Evolutionary conservation across 1,284 basidiomycete species (phyloP), one percentile per base, ranked within the genome.

Genomic region (Inonotus obliquus): DNA sequence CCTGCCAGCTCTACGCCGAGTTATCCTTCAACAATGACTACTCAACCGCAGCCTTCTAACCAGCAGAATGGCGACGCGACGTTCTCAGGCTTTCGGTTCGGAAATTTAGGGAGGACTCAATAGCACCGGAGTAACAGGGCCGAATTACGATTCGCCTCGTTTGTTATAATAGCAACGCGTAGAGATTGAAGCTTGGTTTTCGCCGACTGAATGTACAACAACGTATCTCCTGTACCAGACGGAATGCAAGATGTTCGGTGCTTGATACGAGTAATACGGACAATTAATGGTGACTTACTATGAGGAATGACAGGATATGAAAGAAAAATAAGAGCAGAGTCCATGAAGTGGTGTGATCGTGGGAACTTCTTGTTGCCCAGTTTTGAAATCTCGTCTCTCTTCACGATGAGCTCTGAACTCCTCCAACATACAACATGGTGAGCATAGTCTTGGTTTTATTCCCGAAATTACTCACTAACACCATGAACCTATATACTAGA

Each of bases 401-500:
- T 44, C n/a, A 9, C 52, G 11, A 38, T 45, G 2, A n/a, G 32
- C 39, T 27, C n/a, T 27, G 29, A 32, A 44, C 51, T 6, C 14
- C 49, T 48, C 10, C 49, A 13, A 2, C 11, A 27, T 13, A 27
- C 27, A 35, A 29, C 51, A 52, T 52, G 51, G 51, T 52, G 19
- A 52, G 51, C 9, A 9, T 52, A 32, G 13, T 27, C 7, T 4
- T 1, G 11, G 27, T 17, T n/a, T 19, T 25, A 49, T 25, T 17
- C 27, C 7, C 25, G 17, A 7, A 17, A 4, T 9, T 27, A 29
- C n/a, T 17, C 35, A 49, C 13, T 4, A 1, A 52, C 17, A n/a
- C n/a, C n/a, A 9, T 32, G 14, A n/a, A 0, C 35, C 2, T 32
- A 7, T 52, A 10, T n/a, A 29, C n/a, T 37, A 70, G 69, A 62